Base-by-base conservation (phyloP, 2,329 filamentous ascomycete genomes). In the Trichoderma guizhouense region DNA sequence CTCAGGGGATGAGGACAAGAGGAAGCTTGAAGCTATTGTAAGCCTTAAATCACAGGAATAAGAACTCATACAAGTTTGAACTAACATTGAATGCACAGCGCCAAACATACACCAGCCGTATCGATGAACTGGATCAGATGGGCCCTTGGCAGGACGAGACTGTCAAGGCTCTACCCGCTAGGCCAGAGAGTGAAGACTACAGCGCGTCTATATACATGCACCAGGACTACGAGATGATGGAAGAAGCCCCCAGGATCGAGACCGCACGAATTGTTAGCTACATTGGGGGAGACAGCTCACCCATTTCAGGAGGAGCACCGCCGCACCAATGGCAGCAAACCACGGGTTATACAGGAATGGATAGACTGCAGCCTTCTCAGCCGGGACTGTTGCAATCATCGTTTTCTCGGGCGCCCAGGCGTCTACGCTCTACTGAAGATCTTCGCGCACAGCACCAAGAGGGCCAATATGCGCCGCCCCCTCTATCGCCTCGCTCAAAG, bases 11-110 rank as follows among this genome's bases (percentile, higher is more conserved):
- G 94, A 97, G 68, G 96, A 99, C 78, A 91, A 91, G 80, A 91
- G 90, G 75, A 98, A 98, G 81, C 86, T 99, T 28, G 94, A 98
- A 78, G 93, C 94, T 65, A 98, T 99, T 84, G 93, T 97, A 86
- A 88, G 92, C 88, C 57, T 64, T 26, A 8, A 9, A 7, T 7
- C 18, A 21, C 36, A 57, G 9, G 5, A 30, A 21, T 2, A 11
- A 18, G 6, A 43, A 15, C 2, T 21, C 12, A 28, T 2, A 4
- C 9, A 5, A 7, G 51, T 12, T 9, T 18, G 36, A 24, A 1
- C 71, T 76, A 62, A 76, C 47, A 55, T 18, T 18, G 3, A 9
- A 51, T 30, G 28, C 24, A 15, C 47, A 97, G 93, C 91, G 93
- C 78, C 90, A 92, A 75, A 98, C 95, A 2, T 99, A 99, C 80